Conservation (phyloP, 164 flowering plant genomes). For the Sextonia rubra region DNA sequence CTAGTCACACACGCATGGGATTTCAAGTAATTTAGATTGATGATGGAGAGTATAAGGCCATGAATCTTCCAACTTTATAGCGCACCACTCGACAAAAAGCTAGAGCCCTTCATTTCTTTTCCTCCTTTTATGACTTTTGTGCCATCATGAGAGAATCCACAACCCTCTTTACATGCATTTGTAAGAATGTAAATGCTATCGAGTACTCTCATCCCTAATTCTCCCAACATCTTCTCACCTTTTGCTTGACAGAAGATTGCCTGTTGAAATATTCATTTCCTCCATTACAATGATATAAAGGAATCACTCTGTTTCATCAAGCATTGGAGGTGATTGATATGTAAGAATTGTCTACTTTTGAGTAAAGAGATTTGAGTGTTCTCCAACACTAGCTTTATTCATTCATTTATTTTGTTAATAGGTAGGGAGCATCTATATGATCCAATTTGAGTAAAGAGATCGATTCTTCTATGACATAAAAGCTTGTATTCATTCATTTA, state of each 20-base stretch:
- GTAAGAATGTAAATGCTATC: not conserved
- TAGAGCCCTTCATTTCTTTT: not conserved
- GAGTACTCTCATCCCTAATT: not conserved
- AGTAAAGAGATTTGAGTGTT: not conserved
- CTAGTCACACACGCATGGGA: not conserved
- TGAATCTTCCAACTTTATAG: constrained; percentile 4
- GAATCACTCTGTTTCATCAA: not conserved
- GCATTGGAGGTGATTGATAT: constrained; percentile 1
- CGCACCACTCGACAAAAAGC: not conserved
- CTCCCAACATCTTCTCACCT: not conserved
- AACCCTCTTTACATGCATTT: not conserved
- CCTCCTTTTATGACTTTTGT: not conserved
- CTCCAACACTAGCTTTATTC: not conserved
- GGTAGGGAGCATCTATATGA: too few relatives aligned
- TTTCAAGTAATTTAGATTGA: not conserved
- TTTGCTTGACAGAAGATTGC: not conserved
- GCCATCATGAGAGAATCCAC: constrained; percentile 5
- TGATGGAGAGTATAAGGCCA: not conserved
- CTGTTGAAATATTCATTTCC: not conserved
- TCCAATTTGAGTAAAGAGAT: too few relatives aligned
- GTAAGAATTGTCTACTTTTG: not conserved
- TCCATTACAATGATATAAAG: not conserved
- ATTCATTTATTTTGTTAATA: not conserved
- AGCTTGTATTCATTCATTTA: not conserved
- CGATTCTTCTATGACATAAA: too few relatives aligned